Evolutionary conservation across 805 yeast species (phyloP).

Genomic region (Kodamaea laetipori): DNA sequence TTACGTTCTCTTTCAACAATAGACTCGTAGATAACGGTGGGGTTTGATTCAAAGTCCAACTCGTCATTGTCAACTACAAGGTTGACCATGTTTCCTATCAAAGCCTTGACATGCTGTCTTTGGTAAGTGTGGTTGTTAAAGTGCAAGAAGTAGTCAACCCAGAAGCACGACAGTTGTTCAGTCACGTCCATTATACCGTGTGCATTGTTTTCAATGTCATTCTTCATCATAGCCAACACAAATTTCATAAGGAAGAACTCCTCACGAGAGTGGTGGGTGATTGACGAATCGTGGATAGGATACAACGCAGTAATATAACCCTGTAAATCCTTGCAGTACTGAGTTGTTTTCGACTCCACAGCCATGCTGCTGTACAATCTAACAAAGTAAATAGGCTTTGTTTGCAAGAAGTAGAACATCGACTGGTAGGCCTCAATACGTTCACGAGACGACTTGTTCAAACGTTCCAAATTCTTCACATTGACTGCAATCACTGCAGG

Average conservation of each 20-base stretch:
- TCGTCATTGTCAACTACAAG: constrained; percentile 48
- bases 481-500: constrained; percentile 20
- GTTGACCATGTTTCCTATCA: constrained; percentile 42
- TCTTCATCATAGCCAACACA: constrained; percentile 48
- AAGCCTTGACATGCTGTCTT: constrained; percentile 43
- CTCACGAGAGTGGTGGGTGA: constrained; percentile 57
- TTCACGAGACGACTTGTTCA: constrained; percentile 45
- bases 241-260: constrained; percentile 66
- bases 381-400: constrained; percentile 73
- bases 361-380: constrained; percentile 43
- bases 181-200: constrained; percentile 40
- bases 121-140: constrained; percentile 52
- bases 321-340: constrained; percentile 26
- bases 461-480: constrained; percentile 30
- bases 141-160: constrained; percentile 48
- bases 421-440: constrained; percentile 73
- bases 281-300: constrained; percentile 33
- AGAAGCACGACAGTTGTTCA: constrained; percentile 36
- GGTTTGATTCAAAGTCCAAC: constrained; percentile 78
- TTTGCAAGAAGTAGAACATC: constrained; percentile 78
- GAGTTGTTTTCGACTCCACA: constrained; percentile 10
- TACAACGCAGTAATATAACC: constrained; percentile 27
- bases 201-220: constrained; percentile 37
- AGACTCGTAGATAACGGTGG: constrained; percentile 53
- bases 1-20: constrained; percentile 42